phyloP scores from a whole-genome alignment of 805 yeast species.

The Kuraishia ogatae region DNA sequence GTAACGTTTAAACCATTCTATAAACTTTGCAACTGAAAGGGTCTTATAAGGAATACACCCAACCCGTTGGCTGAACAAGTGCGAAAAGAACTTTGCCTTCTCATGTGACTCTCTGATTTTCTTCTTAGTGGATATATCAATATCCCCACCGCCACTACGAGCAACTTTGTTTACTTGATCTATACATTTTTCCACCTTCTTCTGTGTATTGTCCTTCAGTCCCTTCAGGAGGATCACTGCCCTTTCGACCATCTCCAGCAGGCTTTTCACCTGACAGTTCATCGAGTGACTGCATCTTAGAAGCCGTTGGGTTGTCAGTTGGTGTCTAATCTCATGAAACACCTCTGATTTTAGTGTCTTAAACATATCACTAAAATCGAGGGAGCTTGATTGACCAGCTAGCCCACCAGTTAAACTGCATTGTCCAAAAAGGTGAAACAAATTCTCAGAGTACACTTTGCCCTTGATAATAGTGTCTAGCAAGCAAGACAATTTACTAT shows the following conservation, averaged over 20 bases:
- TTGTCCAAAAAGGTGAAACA: not conserved
- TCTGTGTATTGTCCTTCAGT: conserved; percentile 1
- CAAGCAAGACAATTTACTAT: conserved; percentile 7
- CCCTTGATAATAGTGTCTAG: conserved; percentile 10
- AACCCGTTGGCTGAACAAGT: not conserved
- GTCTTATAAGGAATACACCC: not conserved
- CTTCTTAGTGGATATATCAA: not conserved
- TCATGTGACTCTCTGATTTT: not conserved
- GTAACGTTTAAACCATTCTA: not conserved
- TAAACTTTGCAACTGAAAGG: not conserved
- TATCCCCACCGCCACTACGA: too few relatives aligned
- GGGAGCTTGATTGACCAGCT: conserved; percentile 5
- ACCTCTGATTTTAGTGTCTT: conserved; percentile 10
- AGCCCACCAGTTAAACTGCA: conserved; percentile 6
- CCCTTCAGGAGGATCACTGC: conserved; percentile 5
- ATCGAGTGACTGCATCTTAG: conserved; percentile 14
- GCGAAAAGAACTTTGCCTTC: not conserved
- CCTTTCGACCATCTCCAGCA: conserved; percentile 7
- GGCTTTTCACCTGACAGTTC: conserved; percentile 10
- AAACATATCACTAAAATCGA: conserved; percentile 6
- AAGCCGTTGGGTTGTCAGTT: conserved; percentile 12
- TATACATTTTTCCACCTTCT: not conserved
- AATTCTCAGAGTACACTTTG: conserved; percentile 8
- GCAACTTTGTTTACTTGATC: conserved; percentile 1
- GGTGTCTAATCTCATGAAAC: conserved; percentile 18